Percentiles rank a stretch among this genome's conserved stretches.
Evolutionary conservation across 805 yeast genomes (phyloP).

Genomic region (Ogataea allantospora): DNA sequence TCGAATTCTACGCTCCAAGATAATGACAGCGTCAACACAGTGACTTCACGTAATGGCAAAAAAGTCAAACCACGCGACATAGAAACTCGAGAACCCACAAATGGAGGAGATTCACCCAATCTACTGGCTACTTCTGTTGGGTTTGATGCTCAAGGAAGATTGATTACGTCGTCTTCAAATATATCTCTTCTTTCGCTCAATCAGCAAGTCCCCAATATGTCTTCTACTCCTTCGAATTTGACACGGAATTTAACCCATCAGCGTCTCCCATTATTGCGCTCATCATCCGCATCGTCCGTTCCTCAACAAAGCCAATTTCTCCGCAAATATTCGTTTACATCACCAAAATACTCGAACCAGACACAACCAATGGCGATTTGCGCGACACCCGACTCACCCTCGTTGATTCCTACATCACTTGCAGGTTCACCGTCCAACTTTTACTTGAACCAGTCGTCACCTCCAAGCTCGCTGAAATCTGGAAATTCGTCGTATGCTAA

Average conservation of each 20-base stretch:
- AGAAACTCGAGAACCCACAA: slow-evolving; percentile 3
- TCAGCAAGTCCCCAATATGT: slow-evolving; percentile 20
- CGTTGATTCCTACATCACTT: slow-evolving; percentile 48
- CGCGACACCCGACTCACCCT: slow-evolving; percentile 49
- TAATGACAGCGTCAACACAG: slow-evolving; percentile 16
- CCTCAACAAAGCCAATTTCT: slow-evolving; percentile 12
- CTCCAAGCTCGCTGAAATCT: slow-evolving; percentile 40
- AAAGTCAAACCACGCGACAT: slow-evolving; percentile 13
- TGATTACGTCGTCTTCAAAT: slow-evolving; percentile 37
- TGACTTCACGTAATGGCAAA: slow-evolving; percentile 10
- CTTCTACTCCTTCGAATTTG: slow-evolving; percentile 16
- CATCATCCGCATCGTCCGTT: slow-evolving; percentile 11
- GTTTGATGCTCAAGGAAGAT: slow-evolving; percentile 30
- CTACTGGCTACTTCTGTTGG: slow-evolving; percentile 38
- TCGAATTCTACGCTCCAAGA: slow-evolving; percentile 5
- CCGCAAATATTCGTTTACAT: slow-evolving; percentile 22
- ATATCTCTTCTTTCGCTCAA: slow-evolving; percentile 36
- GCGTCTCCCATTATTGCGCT: slow-evolving; percentile 17
- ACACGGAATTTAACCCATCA: slow-evolving; percentile 21
- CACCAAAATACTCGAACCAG: slow-evolving; percentile 13
- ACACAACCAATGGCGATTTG: slow-evolving; percentile 11
- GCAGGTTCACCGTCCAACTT: slow-evolving; percentile 57
- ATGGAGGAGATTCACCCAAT: slow-evolving; percentile 30
- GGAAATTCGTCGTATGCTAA: slow-evolving; percentile 24
- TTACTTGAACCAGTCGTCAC: slow-evolving; percentile 52